Evolutionary conservation across 176 grass and related monocot species (phyloP).

Genomic region (Triticum timopheevii): DNA sequence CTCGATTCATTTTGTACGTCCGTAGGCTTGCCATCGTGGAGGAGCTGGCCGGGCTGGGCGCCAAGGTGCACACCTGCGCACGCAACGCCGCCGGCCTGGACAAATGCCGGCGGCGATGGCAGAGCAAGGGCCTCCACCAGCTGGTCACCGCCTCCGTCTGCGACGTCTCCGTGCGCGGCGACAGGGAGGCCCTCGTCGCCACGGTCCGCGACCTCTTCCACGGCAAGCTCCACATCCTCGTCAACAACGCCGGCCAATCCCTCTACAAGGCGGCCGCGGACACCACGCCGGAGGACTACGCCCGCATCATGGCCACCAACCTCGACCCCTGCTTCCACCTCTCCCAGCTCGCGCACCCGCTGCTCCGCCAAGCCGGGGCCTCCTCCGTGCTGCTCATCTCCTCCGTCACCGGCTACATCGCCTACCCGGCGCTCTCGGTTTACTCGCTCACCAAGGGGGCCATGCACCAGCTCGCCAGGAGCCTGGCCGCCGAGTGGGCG

Average conservation of each 20-base stretch:
- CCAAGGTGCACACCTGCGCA: constrained; percentile 43
- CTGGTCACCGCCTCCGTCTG: constrained; percentile 32
- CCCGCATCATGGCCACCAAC: constrained; percentile 36
- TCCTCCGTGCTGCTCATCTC: constrained; percentile 39
- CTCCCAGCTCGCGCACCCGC: constrained; percentile 44
- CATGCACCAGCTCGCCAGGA: constrained; percentile 33
- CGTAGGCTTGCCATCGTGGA: constrained; percentile 44
- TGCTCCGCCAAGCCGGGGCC: constrained; percentile 1
- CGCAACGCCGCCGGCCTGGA: constrained; percentile 32
- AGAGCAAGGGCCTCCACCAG: background rate
- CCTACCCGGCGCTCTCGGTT: constrained; percentile 34
- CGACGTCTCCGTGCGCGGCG: constrained; percentile 34
- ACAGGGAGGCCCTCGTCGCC: constrained; percentile 33
- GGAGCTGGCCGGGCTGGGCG: constrained; percentile 41
- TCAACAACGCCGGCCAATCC: constrained; percentile 41
- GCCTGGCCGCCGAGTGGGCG: constrained; percentile 40
- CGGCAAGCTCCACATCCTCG: constrained; percentile 48
- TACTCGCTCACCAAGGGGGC: constrained; percentile 41
- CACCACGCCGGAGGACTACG: constrained; percentile 24
- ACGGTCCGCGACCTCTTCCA: constrained; percentile 25
- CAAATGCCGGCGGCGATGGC: constrained; percentile 35
- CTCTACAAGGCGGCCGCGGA: background rate
- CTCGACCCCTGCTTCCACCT: constrained; percentile 48
- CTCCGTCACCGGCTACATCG: constrained; percentile 22
- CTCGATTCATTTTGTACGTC: background rate